These are phyloP conservation scores for Talaromyces amestolkiae DNA, from an alignment of 2,329 filamentous ascomycete genomes.

Conservation along the genomic window DNA sequence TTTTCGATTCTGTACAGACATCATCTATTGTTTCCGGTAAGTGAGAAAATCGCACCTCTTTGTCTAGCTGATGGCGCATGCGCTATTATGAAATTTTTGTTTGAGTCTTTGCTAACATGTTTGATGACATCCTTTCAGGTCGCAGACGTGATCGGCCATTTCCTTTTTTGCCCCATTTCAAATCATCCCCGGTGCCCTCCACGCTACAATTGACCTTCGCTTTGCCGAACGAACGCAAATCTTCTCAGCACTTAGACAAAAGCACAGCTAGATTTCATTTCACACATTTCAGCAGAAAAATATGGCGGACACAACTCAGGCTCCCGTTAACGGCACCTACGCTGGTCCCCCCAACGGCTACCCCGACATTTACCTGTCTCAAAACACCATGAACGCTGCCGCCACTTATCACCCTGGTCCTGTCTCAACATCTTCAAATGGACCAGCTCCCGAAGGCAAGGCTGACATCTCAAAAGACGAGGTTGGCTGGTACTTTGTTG, in stretches of 20 bases:
- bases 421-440: slow-evolving; percentile 40
- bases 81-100: neutral
- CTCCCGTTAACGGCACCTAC: slow-evolving; percentile 44
- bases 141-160: slow-evolving; percentile 1
- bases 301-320: slow-evolving; percentile 43
- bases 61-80: neutral
- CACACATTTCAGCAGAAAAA: slow-evolving; percentile 22
- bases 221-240: neutral
- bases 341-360: slow-evolving; percentile 42
- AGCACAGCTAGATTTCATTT: neutral
- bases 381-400: slow-evolving; percentile 33
- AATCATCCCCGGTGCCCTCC: neutral
- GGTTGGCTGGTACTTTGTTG: slow-evolving; percentile 98
- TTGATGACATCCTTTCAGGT: slow-evolving; percentile 4
- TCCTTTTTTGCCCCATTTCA: slow-evolving; percentile 2
- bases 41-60: neutral
- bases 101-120: neutral
- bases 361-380: slow-evolving; percentile 35
- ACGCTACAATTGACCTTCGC: neutral
- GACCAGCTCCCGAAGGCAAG: slow-evolving; percentile 38
- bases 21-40: neutral
- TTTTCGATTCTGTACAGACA: slow-evolving; percentile 16
- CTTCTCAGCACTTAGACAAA: neutral
- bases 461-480: slow-evolving; percentile 72
- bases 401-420: slow-evolving; percentile 41